Evolutionary conservation across 345 rosid species (phyloP).

Genomic region (Cardamine chenopodiifolia): DNA sequence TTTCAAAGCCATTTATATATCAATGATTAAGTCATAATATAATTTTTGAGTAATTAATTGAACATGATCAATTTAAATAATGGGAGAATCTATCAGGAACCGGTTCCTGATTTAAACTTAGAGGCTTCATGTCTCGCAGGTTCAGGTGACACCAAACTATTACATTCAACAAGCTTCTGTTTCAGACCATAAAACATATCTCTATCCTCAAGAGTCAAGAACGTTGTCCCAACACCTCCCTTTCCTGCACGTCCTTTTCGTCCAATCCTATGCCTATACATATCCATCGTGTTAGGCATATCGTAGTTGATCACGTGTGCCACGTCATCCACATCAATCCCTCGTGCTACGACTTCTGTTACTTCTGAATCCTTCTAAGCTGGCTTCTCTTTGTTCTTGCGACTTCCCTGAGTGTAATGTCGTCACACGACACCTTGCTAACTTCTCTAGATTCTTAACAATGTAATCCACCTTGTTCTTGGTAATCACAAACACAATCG

Average conservation of each 20-base stretch:
- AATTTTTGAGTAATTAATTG: neutral
- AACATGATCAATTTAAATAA: too few species aligned
- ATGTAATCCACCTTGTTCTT: constrained; percentile 67
- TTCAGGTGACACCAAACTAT: constrained; percentile 73
- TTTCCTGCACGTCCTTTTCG: constrained; percentile 89
- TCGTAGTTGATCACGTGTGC: constrained; percentile 83
- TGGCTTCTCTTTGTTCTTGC: constrained; percentile 77
- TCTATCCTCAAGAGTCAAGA: constrained; percentile 66
- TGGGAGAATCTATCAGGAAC: constrained; percentile 69
- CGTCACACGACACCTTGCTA: constrained; percentile 66
- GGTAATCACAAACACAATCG: constrained; percentile 81
- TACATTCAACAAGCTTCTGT: constrained; percentile 78
- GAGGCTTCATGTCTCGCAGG: constrained; percentile 88
- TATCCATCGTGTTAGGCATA: constrained; percentile 74
- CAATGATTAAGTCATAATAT: neutral
- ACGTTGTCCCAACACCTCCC: constrained; percentile 80
- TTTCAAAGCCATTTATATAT: too few species aligned
- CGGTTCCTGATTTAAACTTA: constrained; percentile 69
- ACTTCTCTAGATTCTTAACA: constrained; percentile 71
- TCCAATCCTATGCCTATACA: constrained; percentile 80
- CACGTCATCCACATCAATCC: constrained; percentile 72
- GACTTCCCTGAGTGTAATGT: constrained; percentile 84
- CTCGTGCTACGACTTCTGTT: constrained; percentile 78
- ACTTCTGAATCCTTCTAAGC: constrained; percentile 68
- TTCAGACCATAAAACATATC: constrained; percentile 81